phyloP scores from a whole-genome alignment of 768 basidiomycete species.

The Trametes maxima region DNA sequence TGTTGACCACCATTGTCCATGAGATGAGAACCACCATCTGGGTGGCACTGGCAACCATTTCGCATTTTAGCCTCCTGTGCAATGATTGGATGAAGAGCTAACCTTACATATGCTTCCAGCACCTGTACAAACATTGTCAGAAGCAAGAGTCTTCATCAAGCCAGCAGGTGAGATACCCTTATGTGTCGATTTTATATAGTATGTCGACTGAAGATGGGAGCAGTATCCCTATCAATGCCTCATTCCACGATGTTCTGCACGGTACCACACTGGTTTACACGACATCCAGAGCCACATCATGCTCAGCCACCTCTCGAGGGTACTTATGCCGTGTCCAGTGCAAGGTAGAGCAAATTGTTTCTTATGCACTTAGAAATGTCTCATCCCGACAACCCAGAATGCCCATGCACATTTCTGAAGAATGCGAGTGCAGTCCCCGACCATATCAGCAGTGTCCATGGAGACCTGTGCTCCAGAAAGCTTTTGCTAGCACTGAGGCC shows the following conservation, averaged over 20 bases:
- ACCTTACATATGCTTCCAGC: no score
- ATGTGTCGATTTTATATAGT: no score
- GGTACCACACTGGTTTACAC: constrained; percentile 5
- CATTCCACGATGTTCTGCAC: constrained; percentile 14
- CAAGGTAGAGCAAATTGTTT: constrained; percentile 9
- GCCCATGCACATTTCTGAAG: background rate
- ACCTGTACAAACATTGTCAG: constrained; percentile 15
- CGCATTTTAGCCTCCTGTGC: no score
- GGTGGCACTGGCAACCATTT: no score
- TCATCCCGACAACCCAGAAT: background rate
- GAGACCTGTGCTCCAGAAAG: background rate
- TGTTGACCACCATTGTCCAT: background rate
- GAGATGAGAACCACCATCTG: background rate
- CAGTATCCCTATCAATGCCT: constrained; percentile 4
- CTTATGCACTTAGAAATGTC: no score
- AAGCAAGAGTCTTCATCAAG: constrained; percentile 6
- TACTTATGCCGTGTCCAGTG: constrained; percentile 21
- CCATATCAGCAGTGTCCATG: background rate
- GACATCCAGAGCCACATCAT: constrained; percentile 19
- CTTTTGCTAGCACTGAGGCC: background rate
- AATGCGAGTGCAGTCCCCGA: constrained; percentile 6
- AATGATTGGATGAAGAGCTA: no score
- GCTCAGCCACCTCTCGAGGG: constrained; percentile 21
- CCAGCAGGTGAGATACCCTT: no score
- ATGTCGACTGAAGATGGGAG: no score